Evolutionary conservation across 78 protist species (phyloP), one percentile per base, ranked within the genome.

Genomic region (Paratrimastix pyriformis): DNA sequence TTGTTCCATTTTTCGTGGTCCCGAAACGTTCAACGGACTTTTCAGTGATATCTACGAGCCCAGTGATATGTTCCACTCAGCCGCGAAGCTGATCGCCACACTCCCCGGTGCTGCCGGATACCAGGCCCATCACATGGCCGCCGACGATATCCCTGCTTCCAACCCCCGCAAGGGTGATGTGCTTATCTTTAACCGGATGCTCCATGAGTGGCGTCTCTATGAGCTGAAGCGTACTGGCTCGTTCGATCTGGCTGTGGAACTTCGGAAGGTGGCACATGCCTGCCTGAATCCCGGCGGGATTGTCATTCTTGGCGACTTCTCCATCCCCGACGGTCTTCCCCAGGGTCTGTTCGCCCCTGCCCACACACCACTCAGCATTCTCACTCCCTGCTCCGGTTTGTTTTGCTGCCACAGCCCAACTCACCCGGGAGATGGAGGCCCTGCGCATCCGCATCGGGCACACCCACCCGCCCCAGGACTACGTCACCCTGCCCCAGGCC

Each of bases 171-270:
- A 26, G 11, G 15, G 68, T 15, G 68, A 62, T 62, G 68, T 62
- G 15, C 68, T 62, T 11, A 21, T 62, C 37, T 15, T 15, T 15
- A 62, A 62, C 37, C 15, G 68, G 21, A 62, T 62, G 68, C 13
- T 62, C 24, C 68, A 62, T 62, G 68, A 62, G 21, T 62, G 68
- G 68, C 11, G 68, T 26, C 68, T 62, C 37, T 62, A 62, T 21
- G 68, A 62, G 21, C 68, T 62, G 45, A 62, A 62, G 42, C 68
- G 21, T 29, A 18, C 26, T 26, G 21, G 15, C 42, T 15, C 11
- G 21, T 62, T 62, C 21, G 68, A 62, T 35, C 24, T 62, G 39
- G 11, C 29, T 13, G 68, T 13, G 26, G 21, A 62, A 62, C 13
- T 62, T 21, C 37, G 11, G 42, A 13, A 18, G 21, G 21, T 62